Evolutionary conservation across 2,329 filamentous ascomycete species (phyloP).

Genomic region (Botryotinia calthae): DNA sequence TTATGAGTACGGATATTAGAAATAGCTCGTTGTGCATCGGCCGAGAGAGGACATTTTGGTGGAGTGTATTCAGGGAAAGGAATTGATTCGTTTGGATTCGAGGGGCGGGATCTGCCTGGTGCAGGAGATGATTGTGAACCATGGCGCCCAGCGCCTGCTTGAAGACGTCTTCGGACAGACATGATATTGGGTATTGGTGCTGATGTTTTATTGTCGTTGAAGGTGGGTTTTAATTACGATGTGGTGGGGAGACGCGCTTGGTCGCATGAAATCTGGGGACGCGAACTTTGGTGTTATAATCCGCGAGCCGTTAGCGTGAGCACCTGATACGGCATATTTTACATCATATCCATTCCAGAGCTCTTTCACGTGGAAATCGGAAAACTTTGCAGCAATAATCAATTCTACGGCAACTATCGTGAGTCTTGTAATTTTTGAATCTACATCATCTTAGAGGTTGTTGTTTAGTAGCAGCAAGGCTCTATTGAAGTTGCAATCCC

Average conservation of each 20-base stretch:
- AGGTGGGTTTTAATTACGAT: neutral
- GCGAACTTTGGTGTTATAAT: neutral
- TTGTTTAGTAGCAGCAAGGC: neutral
- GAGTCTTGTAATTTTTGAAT: neutral
- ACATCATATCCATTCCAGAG: neutral
- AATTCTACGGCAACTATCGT: neutral
- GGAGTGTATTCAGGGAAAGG: constrained; percentile 51
- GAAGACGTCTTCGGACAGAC: constrained; percentile 29
- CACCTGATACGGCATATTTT: neutral
- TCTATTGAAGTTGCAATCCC: neutral
- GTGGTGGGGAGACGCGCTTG: constrained; percentile 11
- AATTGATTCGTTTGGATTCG: constrained; percentile 25
- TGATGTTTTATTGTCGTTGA: neutral
- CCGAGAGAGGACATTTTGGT: constrained; percentile 51
- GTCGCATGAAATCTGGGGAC: constrained; percentile 4
- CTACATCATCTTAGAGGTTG: neutral
- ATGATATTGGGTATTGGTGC: constrained; percentile 18
- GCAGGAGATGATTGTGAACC: constrained; percentile 27
- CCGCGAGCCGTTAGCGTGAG: neutral
- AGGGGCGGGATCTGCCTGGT: constrained; percentile 21
- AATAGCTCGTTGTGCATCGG: constrained; percentile 46
- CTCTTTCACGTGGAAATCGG: neutral
- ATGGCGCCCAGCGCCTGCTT: constrained; percentile 24
- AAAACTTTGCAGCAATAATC: neutral
- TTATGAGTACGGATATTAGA: constrained; percentile 44